These are phyloP conservation scores for Eragrostis curvula DNA, from an alignment of 176 grass and related monocot genomes.

Conservation along the genomic window DNA sequence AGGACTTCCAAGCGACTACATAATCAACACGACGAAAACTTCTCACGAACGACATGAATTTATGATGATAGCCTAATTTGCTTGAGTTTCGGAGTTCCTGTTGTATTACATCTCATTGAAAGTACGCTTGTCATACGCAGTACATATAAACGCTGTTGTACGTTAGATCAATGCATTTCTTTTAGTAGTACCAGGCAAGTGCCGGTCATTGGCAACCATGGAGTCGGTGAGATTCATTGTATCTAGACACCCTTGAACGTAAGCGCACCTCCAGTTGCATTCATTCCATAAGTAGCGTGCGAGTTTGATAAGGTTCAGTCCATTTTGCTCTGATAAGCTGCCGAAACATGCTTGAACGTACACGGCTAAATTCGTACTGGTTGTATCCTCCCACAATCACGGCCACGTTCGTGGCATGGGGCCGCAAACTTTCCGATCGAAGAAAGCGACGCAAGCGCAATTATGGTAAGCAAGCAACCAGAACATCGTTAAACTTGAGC, in stretches of 20 bases:
- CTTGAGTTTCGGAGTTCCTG: no score
- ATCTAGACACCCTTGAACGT: slow-evolving; percentile 1
- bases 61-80: no score
- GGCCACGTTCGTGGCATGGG: slow-evolving; percentile 13
- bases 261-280: not conserved
- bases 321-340: not conserved
- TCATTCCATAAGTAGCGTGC: not conserved
- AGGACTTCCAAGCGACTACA: no score
- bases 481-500: not conserved
- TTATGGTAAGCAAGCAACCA: not conserved
- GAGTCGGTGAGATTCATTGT: slow-evolving; percentile 25
- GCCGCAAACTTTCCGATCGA: not conserved
- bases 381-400: slow-evolving; percentile 6
- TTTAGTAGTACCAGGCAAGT: no score
- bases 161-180: no score
- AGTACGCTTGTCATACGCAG: no score
- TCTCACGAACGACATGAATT: no score
- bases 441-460: not conserved
- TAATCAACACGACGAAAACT: no score
- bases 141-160: no score
- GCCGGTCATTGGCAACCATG: not conserved
- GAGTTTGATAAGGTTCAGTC: not conserved
- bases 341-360: slow-evolving; percentile 18
- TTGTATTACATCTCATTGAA: no score
- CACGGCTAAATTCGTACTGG: slow-evolving; percentile 17